These are phyloP conservation scores for Suhomyces wounanorum DNA, from an alignment of 1,139 yeast species.

Conservation along the genomic window DNA sequence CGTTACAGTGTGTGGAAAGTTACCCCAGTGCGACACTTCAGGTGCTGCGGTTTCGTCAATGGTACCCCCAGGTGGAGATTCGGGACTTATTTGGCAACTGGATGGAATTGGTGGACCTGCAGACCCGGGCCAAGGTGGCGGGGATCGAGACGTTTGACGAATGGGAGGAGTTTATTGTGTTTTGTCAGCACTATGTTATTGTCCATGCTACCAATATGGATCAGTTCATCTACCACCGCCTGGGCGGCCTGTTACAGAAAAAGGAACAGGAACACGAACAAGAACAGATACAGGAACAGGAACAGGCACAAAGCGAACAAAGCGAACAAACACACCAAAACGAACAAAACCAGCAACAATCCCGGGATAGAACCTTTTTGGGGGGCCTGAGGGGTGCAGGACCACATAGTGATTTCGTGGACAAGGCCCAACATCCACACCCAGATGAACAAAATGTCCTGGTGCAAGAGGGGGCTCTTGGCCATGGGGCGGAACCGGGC, in stretches of 20 bases:
- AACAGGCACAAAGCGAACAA: too few species aligned
- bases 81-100: conserved; percentile 62
- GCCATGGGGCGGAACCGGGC: too few species aligned
- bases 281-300: background rate
- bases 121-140: conserved; percentile 45
- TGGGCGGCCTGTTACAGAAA: background rate
- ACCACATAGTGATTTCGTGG: background rate
- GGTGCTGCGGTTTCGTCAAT: conserved; percentile 45
- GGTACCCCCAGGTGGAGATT: conserved; percentile 52
- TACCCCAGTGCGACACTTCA: conserved; percentile 60
- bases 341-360: too few species aligned
- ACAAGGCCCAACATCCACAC: background rate
- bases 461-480: background rate
- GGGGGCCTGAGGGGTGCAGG: background rate
- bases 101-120: conserved; percentile 42
- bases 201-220: conserved; percentile 59
- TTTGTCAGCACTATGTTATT: conserved; percentile 75
- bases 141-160: conserved; percentile 74
- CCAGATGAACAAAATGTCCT: background rate
- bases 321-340: too few species aligned
- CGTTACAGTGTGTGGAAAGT: conserved; percentile 63
- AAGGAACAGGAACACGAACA: too few species aligned
- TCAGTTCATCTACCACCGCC: conserved; percentile 7
- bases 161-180: conserved; percentile 77
- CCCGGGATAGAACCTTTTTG: too few species aligned